Percentiles rank a stretch among this genome's conserved stretches.
Evolutionary conservation across 1,139 yeast genomes (phyloP).

Genomic region (Groenewaldozyma auringiensis): DNA sequence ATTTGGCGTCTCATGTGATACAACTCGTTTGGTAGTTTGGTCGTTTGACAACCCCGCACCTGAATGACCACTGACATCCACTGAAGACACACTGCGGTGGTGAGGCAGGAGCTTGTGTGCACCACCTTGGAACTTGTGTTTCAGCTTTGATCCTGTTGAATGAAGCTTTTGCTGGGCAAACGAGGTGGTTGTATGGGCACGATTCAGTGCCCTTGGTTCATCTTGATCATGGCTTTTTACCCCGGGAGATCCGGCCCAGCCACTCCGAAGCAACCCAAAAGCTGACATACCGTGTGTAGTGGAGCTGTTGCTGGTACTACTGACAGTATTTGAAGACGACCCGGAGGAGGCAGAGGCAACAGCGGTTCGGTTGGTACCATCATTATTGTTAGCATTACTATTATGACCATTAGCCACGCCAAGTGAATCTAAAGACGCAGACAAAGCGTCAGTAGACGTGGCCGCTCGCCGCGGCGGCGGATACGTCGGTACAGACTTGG

Average conservation of each 20-base stretch:
- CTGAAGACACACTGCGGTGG: too few species aligned
- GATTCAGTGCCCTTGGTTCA: not conserved
- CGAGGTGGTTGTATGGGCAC: not conserved
- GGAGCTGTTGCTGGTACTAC: not conserved
- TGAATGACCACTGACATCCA: too few species aligned
- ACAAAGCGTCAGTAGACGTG: not conserved
- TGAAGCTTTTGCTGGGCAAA: not conserved
- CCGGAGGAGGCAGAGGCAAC: not conserved
- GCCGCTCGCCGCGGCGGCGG: not conserved
- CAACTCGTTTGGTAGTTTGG: not conserved
- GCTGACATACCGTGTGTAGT: not conserved
- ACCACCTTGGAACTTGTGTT: constrained; percentile 1
- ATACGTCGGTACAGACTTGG: not conserved
- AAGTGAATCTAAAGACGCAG: not conserved
- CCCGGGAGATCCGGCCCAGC: not conserved
- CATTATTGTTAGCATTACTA: not conserved
- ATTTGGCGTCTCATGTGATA: not conserved
- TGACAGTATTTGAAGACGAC: not conserved
- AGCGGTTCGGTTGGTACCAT: too few species aligned
- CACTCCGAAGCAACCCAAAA: not conserved
- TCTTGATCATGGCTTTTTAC: not conserved
- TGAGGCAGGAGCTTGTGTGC: constrained; percentile 1
- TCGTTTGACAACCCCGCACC: too few species aligned
- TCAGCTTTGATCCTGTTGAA: not conserved
- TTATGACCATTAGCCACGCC: not conserved